Base-by-base conservation (phyloP, 495 filamentous ascomycete genomes). In the Astrothelium subdiscretum region DNA sequence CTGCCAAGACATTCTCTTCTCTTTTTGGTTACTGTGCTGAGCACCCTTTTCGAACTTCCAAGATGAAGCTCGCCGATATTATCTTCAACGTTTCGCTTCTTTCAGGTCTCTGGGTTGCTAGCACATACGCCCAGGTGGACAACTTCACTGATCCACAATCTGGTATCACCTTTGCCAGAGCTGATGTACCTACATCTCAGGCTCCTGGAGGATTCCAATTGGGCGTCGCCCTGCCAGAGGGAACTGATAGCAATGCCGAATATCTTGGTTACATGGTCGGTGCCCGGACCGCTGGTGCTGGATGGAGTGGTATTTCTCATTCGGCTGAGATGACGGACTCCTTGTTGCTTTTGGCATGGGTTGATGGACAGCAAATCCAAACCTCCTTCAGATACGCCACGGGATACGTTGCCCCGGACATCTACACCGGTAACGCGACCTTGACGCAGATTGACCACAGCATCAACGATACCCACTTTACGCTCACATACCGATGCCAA, bases 401-500 rank as follows among this genome's bases (percentile, higher is more conserved):
- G 57, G 81, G 80, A 31, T 89, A 87, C 68, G 72, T 76, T 32
- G 72, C 76, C 18, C 86, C 86, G 0, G 74, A 72, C 3, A 54
- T 81, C 32, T 89, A 87, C 67, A 77, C 76, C 15, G 84, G 83
- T 43, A 78, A 79, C 63, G 84, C 83, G 20, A 80, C 77, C 29
- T 57, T 76, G 22, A 83, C 81, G 1, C 79, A 80, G 58, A 79
- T 87, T 60, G 80, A 78, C n/a, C 74, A 78, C n/a, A 77, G 68
- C 57, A 70, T 84, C 62, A 85, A 80, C 66, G 60, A 69, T 38
- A 77, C 74, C 10, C 70, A 76, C 51, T 89, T 79, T 68, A 78
- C 79, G 59, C 69, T 85, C 22, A 78, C 85, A 31, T 87, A 84
- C 71, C 76, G 81, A 26, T 89, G 85, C 75, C 73, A 83, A 67